Percentiles rank a stretch among this genome's conserved stretches.
Conservation (phyloP, 2,329 filamentous ascomycete genomes). For the Ophiostoma quercus region DNA sequence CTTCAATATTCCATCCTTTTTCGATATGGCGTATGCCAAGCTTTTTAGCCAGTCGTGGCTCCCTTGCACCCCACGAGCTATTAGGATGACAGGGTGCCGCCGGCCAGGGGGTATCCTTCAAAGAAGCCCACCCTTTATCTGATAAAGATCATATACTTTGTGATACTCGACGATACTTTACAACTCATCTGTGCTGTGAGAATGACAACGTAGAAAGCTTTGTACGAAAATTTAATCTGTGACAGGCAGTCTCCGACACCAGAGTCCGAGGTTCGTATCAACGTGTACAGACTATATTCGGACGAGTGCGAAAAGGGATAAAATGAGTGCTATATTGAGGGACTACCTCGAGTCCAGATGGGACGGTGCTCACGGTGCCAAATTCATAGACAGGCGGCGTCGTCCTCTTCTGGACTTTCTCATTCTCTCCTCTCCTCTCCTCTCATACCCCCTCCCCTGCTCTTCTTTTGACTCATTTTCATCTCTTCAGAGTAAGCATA, state of each 20-base stretch:
- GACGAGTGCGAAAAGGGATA: not conserved
- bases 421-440: no score
- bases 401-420: not conserved
- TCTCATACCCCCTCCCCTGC: no score
- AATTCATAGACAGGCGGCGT: not conserved
- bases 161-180: not conserved
- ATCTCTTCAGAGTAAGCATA: not conserved
- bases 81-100: not conserved
- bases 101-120: not conserved
- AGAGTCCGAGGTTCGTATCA: not conserved
- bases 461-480: not conserved
- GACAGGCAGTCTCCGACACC: not conserved
- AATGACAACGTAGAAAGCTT: not conserved
- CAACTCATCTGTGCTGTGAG: not conserved
- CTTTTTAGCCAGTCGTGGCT: slow-evolving; percentile 24
- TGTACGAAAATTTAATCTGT: not conserved
- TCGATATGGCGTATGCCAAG: slow-evolving; percentile 27
- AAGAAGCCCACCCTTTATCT: not conserved
- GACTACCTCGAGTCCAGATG: not conserved
- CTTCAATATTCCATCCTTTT: not conserved
- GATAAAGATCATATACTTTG: not conserved
- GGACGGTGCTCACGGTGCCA: not conserved
- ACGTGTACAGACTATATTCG: not conserved
- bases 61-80: slow-evolving; percentile 20
- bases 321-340: not conserved